Evolutionary conservation across 1,284 basidiomycete species (phyloP), one percentile per base, ranked within the genome.

Genomic region (Ceratobasidium sp.): DNA sequence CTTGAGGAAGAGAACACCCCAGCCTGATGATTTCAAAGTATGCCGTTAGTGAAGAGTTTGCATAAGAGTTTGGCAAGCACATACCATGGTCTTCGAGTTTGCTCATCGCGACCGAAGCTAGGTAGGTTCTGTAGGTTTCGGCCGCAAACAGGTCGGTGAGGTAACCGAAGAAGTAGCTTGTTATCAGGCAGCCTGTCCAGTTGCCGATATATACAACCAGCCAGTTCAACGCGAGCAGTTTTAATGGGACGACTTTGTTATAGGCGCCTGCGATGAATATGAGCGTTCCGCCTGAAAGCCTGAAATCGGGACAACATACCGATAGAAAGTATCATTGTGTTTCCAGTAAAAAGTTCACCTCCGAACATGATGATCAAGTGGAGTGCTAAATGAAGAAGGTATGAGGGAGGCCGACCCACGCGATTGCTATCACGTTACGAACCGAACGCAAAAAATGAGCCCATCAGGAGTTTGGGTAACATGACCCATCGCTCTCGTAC

Each of bases 331-430:
- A 76, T 75, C 75, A 76, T 74, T 14, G 75, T 75, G 45, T 74
- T 76, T 18, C 76, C 76, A 21, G 76, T 76, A 23, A 76, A 75
- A 1, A 76, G 58, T 72, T 76, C 76, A 18, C 76, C 76, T 41
- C 76, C 76, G 43, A 75, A 76, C 26, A 70, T 74, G 45, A 64
- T 28, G 21, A 70, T 46, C 16, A 70, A 36, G 65, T 74, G 74
- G 14, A 76, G 45, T 2, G 72, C 76, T 48, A 71, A 23, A 36
- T 3, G 26, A 10, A 45, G n/a, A 48, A 65, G 23, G 41, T 73
- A 58, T 60, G 67, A 74, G 52, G 16, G 32, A 41, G 43, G 41
- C 21, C 62, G 75, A 41, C 73, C 36, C 16, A 74, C 69, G 72
- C 55, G 73, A 45, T 65, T 48, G 45, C 60, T 52, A 39, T 41